Base-by-base conservation (phyloP, 495 filamentous ascomycete species). In the Cryomyces minteri region DNA sequence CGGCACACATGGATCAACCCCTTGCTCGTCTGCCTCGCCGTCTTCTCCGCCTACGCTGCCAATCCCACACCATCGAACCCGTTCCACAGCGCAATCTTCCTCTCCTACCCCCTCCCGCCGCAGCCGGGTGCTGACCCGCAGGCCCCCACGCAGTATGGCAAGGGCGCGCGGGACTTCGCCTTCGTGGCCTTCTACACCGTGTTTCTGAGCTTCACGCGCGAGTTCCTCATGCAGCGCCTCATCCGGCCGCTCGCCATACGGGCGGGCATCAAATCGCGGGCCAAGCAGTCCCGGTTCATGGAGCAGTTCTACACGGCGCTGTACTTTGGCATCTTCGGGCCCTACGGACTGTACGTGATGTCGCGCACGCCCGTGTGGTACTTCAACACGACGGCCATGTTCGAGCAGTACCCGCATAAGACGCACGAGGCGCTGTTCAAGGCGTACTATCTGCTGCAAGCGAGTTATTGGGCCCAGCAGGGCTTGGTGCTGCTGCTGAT, bases 221-320 rank as follows among this genome's bases (percentile, higher is more conserved):
- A 96, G 58, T 94, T 95, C 62, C 67, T 93, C 58, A 94, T 96
- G 88, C 88, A 94, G 67, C 82, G 83, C 51, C 47, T 94, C 40
- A 73, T 96, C 45, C 82, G 83, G 5, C 90, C 85, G 0, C 61
- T 85, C 52, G 88, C 87, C 4, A 64, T 75, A 29, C 68, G 66
- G 47, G 74, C 64, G 42, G 84, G 86, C 4, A 76, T 98, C 52
- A 72, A 65, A 39, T 74, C 72, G 41, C 74, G 79, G 31, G 75
- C 73, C 39, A 98, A 95, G 66, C 84, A 88, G 43, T 71, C 82
- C 7, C 79, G 90, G 11, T 96, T 93, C 70, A 92, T 95, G 84
- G 90, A 98, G 62, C 90, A 98, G 63, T 73, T 82, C 52, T 98
- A 98, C 67, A 95, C 88, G 2, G 90, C 86, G n/a, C 68, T 95